Conservation (phyloP, 2,329 filamentous ascomycete species). For the Calonectria ilicicola region DNA sequence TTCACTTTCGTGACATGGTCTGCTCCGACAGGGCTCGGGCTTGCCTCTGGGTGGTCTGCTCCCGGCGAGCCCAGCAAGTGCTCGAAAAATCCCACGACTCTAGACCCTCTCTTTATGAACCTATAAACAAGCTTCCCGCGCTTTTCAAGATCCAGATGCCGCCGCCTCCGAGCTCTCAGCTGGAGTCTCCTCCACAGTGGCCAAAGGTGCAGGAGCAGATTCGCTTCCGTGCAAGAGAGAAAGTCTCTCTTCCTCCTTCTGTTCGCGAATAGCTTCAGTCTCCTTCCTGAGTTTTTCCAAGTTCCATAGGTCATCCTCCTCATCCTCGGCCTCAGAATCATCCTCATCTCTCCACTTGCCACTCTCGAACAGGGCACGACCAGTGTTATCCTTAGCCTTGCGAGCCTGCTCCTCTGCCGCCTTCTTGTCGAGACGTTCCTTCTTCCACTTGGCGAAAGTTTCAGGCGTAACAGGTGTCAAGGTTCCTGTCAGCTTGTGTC, state of each 20-base stretch:
- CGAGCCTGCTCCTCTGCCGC: conserved; percentile 91
- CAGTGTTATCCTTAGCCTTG: conserved; percentile 94
- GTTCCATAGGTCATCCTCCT: conserved; percentile 80
- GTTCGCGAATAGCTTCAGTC: conserved; percentile 80
- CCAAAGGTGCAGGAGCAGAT: conserved; percentile 12
- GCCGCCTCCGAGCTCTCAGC: conserved; percentile 32
- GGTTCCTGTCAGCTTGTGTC: conserved; percentile 92
- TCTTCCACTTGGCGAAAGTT: conserved; percentile 96
- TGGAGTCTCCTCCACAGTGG: conserved; percentile 28
- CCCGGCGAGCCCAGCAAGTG: conserved; percentile 39
- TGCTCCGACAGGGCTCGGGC: conserved; percentile 45
- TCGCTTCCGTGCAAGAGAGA: conserved; percentile 46
- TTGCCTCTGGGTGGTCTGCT: conserved; percentile 45
- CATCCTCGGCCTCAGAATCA: conserved; percentile 71
- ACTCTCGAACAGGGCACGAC: conserved; percentile 94
- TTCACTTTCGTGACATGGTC: conserved; percentile 33
- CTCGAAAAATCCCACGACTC: conserved; percentile 34
- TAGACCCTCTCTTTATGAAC: conserved; percentile 39
- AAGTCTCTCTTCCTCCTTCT: conserved; percentile 82
- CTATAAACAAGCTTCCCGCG: conserved; percentile 23
- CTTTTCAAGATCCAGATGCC: conserved; percentile 41
- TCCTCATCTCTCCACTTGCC: conserved; percentile 86
- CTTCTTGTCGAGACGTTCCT: conserved; percentile 94
- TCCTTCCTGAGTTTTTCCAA: conserved; percentile 85
- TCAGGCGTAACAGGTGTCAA: conserved; percentile 95